A percentile compares a stretch with the other conserved stretches of the same genome.
These are phyloP conservation scores for Mycena galopus DNA, from an alignment of 768 basidiomycete species.

Conservation along the genomic window DNA sequence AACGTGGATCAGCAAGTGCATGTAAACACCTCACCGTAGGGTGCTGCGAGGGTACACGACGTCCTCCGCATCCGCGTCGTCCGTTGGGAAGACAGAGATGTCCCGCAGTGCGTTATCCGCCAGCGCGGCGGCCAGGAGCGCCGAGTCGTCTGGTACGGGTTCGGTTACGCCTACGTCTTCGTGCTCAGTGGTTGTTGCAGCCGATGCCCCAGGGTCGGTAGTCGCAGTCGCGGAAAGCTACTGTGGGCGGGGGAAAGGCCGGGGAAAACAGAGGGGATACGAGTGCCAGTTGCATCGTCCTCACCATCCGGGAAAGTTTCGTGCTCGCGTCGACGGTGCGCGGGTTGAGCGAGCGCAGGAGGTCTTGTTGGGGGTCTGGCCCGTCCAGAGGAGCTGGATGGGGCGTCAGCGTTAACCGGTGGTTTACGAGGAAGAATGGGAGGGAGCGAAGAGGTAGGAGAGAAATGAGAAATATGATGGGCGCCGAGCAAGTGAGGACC, in stretches of 20 bases:
- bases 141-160: neutral
- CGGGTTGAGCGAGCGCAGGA: conserved; percentile 59
- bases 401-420: too few species aligned
- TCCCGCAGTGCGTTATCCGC: conserved; percentile 38
- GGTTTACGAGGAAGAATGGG: too few species aligned
- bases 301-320: conserved; percentile 59
- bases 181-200: neutral
- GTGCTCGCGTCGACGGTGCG: conserved; percentile 53
- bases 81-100: too few species aligned
- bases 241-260: conserved; percentile 19
- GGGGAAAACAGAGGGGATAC: too few species aligned
- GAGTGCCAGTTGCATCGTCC: conserved; percentile 65
- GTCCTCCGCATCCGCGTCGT: too few species aligned
- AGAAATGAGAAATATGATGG: too few species aligned
- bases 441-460: too few species aligned
- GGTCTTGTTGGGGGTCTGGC: conserved; percentile 67
- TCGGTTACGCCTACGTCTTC: neutral
- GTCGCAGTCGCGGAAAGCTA: conserved; percentile 12
- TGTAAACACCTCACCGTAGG: too few species aligned
- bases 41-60: too few species aligned
- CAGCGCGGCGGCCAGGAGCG: conserved; percentile 37
- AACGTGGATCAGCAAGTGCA: too few species aligned
- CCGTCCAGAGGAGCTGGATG: conserved; percentile 68
- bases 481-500: too few species aligned
- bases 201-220: too few species aligned